These are phyloP conservation scores for Cornus kousa DNA, from an alignment of 148 eudicot genomes.

Conservation along the genomic window DNA sequence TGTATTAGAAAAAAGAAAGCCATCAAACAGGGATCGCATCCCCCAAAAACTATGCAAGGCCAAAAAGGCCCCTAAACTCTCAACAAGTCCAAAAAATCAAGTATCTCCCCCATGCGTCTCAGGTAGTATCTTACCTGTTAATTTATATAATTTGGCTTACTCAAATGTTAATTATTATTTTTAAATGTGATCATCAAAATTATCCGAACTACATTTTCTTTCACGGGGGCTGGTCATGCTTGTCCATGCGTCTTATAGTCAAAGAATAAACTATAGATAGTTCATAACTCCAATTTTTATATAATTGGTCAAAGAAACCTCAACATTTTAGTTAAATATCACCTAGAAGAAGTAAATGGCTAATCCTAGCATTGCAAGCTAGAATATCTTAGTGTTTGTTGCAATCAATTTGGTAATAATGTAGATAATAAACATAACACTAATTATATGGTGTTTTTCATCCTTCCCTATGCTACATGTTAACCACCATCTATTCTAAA, in stretches of 20 bases:
- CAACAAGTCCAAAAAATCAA: too few relatives aligned
- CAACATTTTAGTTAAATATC: not conserved
- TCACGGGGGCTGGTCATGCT: not conserved
- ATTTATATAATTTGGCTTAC: not conserved
- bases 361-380: not conserved
- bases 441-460: not conserved
- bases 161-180: not conserved
- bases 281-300: not conserved
- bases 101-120: too few relatives aligned
- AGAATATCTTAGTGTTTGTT: not conserved
- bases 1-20: too few relatives aligned
- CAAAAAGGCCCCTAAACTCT: too few relatives aligned
- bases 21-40: too few relatives aligned
- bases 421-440: not conserved
- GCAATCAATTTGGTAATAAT: not conserved
- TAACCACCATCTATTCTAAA: too few relatives aligned
- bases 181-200: not conserved
- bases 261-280: not conserved
- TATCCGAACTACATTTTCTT: not conserved
- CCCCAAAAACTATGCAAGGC: too few relatives aligned
- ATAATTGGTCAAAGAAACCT: not conserved
- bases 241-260: not conserved
- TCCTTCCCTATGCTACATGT: not conserved
- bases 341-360: slow-evolving; percentile 1
- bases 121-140: too few relatives aligned